Evolutionary conservation across 148 eudicot genomes (phyloP).

Genomic region (Cornus florida): DNA sequence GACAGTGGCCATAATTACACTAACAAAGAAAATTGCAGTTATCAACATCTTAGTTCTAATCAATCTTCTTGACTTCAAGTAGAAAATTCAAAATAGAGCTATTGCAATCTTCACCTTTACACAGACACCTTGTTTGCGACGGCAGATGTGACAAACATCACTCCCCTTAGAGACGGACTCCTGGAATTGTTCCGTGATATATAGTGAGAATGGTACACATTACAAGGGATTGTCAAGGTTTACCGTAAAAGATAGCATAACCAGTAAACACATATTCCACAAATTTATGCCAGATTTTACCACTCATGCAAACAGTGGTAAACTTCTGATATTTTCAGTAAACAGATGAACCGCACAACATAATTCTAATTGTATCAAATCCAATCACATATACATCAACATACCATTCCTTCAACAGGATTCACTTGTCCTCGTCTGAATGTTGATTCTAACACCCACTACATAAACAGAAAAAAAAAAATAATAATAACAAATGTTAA

Average conservation of each 20-base stretch:
- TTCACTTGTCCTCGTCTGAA: slow-evolving; percentile 83
- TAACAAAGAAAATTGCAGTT: slow-evolving; percentile 24
- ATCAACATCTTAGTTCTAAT: not conserved
- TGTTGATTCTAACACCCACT: slow-evolving; percentile 93
- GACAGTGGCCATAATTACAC: slow-evolving; percentile 95
- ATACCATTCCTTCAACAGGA: slow-evolving; percentile 77
- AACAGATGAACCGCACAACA: not conserved
- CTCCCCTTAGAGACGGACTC: slow-evolving; percentile 57
- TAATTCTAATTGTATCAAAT: not conserved
- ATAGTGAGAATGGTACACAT: not conserved
- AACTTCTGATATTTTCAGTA: not conserved
- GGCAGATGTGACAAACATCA: slow-evolving; percentile 72
- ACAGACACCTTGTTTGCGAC: slow-evolving; percentile 76
- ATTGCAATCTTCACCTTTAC: slow-evolving; percentile 55
- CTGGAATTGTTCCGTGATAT: slow-evolving; percentile 35
- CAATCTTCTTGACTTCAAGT: not conserved
- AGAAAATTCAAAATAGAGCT: not conserved
- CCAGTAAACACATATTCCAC: not conserved
- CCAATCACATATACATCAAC: slow-evolving; percentile 9
- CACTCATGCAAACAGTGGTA: not conserved
- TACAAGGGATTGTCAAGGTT: slow-evolving; percentile 5
- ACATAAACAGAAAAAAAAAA: slow-evolving; percentile 17
- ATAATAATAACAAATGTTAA: slow-evolving; percentile 1
- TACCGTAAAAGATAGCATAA: not conserved
- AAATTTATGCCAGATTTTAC: not conserved